phyloP scores from a whole-genome alignment of 73 alveolate genomes.

The Durusdinium trenchii region DNA sequence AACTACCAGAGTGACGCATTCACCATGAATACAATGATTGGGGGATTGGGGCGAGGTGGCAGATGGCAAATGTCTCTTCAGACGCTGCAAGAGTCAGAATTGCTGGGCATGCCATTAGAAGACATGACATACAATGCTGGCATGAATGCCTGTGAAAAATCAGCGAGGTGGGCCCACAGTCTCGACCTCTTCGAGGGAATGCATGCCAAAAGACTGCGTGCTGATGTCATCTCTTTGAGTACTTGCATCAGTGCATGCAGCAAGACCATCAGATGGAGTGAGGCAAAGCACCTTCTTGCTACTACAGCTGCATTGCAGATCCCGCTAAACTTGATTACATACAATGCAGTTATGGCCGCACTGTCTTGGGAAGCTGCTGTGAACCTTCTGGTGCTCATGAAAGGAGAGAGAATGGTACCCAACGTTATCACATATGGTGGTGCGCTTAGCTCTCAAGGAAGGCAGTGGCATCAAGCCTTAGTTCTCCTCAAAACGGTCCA shows the following conservation, averaged over 20 bases:
- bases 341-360: too few species aligned
- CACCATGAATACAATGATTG: not conserved
- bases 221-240: not conserved
- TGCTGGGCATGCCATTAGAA: not conserved
- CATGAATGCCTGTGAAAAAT: constrained; percentile 1
- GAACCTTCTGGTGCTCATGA: not conserved
- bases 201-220: not conserved
- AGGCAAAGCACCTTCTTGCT: too few species aligned
- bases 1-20: not conserved
- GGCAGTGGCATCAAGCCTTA: not conserved
- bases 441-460: not conserved
- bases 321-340: too few species aligned
- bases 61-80: not conserved
- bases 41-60: not conserved
- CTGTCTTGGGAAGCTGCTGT: not conserved
- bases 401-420: not conserved
- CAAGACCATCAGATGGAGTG: not conserved
- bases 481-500: not conserved
- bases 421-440: not conserved
- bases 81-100: not conserved
- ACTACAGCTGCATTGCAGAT: too few species aligned
- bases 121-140: not conserved
- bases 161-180: not conserved
- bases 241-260: not conserved
- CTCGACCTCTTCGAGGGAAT: not conserved